A percentile compares a stretch with the other conserved stretches of the same genome.
These are phyloP conservation scores for Dactylorhiza incarnata DNA, from an alignment of 106 monocot genomes.

Conservation along the genomic window DNA sequence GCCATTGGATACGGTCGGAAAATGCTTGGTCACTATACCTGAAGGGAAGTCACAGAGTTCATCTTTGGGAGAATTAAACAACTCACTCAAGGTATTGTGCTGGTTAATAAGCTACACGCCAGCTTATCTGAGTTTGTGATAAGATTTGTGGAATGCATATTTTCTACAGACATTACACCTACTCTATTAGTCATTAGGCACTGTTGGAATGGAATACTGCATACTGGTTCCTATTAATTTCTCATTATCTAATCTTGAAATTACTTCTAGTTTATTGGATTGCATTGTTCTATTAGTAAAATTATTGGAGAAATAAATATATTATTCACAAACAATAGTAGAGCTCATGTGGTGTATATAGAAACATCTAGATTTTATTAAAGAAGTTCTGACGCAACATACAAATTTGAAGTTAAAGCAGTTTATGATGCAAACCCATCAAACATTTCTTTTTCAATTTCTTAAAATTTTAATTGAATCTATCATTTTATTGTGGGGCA, in stretches of 20 bases:
- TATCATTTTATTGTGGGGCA: not conserved
- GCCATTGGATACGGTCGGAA: constrained; percentile 6
- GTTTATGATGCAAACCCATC: not conserved
- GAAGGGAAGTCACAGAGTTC: constrained; percentile 18
- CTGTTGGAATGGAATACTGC: not conserved
- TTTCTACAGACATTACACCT: not conserved
- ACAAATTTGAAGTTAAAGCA: not conserved
- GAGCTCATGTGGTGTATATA: not conserved
- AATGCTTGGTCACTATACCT: constrained; percentile 8
- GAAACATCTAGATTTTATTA: not conserved
- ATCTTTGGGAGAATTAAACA: constrained; percentile 41
- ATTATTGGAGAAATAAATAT: not conserved
- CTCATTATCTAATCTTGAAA: not conserved
- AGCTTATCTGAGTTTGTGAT: not conserved
- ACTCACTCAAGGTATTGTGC: constrained; percentile 62
- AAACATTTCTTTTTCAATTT: not conserved
- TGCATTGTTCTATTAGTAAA: not conserved
- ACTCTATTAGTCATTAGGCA: not conserved
- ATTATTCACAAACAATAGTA: not conserved
- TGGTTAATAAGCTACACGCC: not conserved
- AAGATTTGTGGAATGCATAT: not conserved
- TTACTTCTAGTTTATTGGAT: not conserved
- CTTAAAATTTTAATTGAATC: not conserved
- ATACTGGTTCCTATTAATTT: not conserved
- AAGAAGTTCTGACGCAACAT: not conserved